These are phyloP conservation scores for Epichloe brachyelytri DNA, from an alignment of 2,329 filamentous ascomycete genomes.

Conservation along the genomic window DNA sequence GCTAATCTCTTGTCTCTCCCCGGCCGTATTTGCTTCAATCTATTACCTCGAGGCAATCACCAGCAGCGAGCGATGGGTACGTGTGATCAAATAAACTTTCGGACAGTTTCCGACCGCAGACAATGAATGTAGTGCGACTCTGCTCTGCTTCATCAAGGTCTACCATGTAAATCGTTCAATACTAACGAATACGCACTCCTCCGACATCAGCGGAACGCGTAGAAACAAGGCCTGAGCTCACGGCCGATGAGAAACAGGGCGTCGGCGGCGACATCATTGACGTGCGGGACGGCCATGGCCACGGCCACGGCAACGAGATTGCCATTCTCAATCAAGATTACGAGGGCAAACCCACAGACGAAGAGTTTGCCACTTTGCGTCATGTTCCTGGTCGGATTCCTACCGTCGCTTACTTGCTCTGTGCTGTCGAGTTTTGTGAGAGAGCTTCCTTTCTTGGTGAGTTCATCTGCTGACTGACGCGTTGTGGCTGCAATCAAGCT, in stretches of 20 bases:
- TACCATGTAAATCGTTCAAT: neutral
- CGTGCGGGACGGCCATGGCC: neutral
- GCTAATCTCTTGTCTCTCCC: neutral
- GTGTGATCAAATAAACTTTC: neutral
- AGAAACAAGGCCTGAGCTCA: neutral
- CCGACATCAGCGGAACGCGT: neutral
- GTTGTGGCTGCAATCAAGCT: no score
- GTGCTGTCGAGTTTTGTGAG: constrained; percentile 47
- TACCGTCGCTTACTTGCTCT: constrained; percentile 40
- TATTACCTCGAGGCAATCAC: neutral
- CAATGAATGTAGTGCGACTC: no score
- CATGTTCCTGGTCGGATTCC: constrained; percentile 41
- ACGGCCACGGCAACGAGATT: constrained; percentile 2
- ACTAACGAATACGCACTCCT: neutral
- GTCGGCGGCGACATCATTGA: neutral
- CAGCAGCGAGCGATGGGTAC: neutral
- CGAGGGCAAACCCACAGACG: constrained; percentile 36
- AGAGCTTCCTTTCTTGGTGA: constrained; percentile 48
- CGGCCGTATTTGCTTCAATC: neutral
- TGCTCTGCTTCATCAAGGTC: neutral
- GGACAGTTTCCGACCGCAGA: no score
- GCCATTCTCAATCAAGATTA: constrained; percentile 10
- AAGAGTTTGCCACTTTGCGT: constrained; percentile 37
- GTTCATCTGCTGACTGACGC: no score
- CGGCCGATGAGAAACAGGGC: neutral